Percentiles rank a stretch among this genome's conserved stretches.
phyloP scores from a whole-genome alignment of 2,329 filamentous ascomycete genomes.

The Cytospora leucostoma region DNA sequence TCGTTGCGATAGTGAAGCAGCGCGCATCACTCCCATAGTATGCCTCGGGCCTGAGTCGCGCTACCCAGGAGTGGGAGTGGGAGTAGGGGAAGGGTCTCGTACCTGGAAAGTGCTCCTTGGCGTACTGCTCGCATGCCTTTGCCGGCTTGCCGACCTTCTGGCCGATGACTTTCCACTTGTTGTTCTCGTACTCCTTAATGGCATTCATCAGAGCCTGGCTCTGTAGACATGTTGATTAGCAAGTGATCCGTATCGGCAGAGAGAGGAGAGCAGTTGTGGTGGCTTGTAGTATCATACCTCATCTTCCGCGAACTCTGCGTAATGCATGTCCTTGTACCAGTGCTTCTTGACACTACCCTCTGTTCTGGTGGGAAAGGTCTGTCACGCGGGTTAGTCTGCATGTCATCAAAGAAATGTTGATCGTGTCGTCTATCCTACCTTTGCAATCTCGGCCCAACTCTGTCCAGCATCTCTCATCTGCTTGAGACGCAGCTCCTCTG shows the following conservation, averaged over 20 bases:
- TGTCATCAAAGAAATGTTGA: too few relatives aligned
- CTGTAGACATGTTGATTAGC: slow-evolving; percentile 43
- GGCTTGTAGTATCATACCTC: slow-evolving; percentile 63
- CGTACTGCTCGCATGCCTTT: slow-evolving; percentile 82
- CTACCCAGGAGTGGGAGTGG: too few relatives aligned
- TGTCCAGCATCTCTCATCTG: slow-evolving; percentile 90
- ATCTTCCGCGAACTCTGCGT: slow-evolving; percentile 96
- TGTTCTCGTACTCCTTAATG: slow-evolving; percentile 98
- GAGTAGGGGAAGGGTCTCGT: slow-evolving; percentile 13
- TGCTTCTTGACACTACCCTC: slow-evolving; percentile 99
- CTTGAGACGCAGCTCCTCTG: slow-evolving; percentile 90
- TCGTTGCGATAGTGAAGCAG: neutral
- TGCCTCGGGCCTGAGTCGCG: neutral
- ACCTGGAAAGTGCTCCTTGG: slow-evolving; percentile 86
- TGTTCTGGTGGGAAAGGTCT: slow-evolving; percentile 90
- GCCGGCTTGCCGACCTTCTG: slow-evolving; percentile 97
- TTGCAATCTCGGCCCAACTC: slow-evolving; percentile 97
- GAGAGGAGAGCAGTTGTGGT: slow-evolving; percentile 21
- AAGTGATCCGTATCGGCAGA: slow-evolving; percentile 8
- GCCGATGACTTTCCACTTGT: slow-evolving; percentile 98
- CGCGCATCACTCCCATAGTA: neutral
- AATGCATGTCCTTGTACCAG: slow-evolving; percentile 99
- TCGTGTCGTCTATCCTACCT: slow-evolving; percentile 57
- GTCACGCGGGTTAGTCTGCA: slow-evolving; percentile 27
- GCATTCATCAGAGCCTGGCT: slow-evolving; percentile 81